Base-by-base conservation (phyloP, 2,329 filamentous ascomycete species). In the Westerdykella sp. region DNA sequence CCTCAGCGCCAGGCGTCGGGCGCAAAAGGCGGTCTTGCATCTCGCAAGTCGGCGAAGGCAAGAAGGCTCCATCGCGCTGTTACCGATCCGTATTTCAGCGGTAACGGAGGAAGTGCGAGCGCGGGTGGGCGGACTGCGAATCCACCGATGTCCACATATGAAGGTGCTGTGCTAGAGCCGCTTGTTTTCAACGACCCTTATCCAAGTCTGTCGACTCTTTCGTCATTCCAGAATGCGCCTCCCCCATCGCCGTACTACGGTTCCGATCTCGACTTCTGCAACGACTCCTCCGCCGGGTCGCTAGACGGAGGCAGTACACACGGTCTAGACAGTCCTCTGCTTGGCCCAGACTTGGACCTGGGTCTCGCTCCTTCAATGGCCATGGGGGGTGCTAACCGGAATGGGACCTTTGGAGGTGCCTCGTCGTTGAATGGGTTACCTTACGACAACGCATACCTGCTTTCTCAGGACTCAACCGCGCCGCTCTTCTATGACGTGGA, bases 1-100 rank as follows among this genome's bases (percentile, higher is more conserved):
- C 57, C 62, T 6, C 69, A 71, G 43, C 66, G 70, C 5, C 70
- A 73, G 49, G 63, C 65, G 7, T 70, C 70, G 0, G 70, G 72
- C 12, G 64, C 69, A 11, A 73, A 68, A 50, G 71, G 71, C 22
- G 71, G 71, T 7, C 63, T 69, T 43, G 70, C 69, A 14, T 66
- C 70, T 5, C 55, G 57, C n/a, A 57, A 57, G 13, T 42, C 62
- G 4, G 55, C 59, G 10, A 28, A 28, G 11, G 25, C 25, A 28
- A 28, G 25, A 28, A 4, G 25, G 7, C 25, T 28, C 9, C 25
- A 28, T 28, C 25, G 25, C 25, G 25, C 25, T 10, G 25, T 28
- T 28, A 28, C 25, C 2, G 25, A 28, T 28, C 25, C 25, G 25
- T 28, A 28, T 12, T 28, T 28, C 25, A 28, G 11, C 7, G 25